Base-by-base conservation (phyloP, 177 flowering plant genomes). In the Telopea speciosissima region DNA sequence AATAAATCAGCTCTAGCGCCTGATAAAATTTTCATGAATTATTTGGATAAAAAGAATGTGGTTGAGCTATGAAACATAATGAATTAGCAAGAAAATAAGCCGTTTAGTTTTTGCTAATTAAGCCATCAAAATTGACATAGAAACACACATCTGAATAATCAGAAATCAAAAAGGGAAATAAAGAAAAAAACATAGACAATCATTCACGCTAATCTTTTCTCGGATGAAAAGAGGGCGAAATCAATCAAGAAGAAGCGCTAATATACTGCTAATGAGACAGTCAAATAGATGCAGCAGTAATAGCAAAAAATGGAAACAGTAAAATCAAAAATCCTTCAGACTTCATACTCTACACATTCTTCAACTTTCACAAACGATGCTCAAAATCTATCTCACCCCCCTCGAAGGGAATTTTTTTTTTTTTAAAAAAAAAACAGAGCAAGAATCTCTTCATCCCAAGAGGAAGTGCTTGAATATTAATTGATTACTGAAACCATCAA, bases 1-100 rank as follows among this genome's bases (percentile, higher is more conserved):
- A 70, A 76, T 72, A 68, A 70, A 33, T 74, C 70, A 74, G 72
- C 67, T 71, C 71, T 72, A 70, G 40, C 21, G 26, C 70, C 75
- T 40, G 24, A 33, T 24, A 49, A 68, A 42, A n/a, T 16, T 31
- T 31, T 26, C 49, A 44, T 44, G 1, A 44, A 44, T 44, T 44
- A 44, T 44, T 44, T 3, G 14, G 33, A 44, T 44, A 44, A 44
- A 44, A 44, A n/a, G n/a, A 49, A 49, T 12, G 54, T 10, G 54
- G 54, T 2, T 49, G 19, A 16, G 17, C 17, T 36, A 13, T 16
- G 19, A 49, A 49, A 49, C 19, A 49, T 12, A 12, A 5, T 12
- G 19, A 12, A 12, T 12, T 12, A 5, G 19, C 17, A 49, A 49
- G 54, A 13, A 49, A 49, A 12, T 16, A 49, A 12, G 3, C 3